Evolutionary conservation across 169 alveolate genomes (phyloP), one percentile per base, ranked within the genome.

Genomic region (Plasmodium ovale): DNA sequence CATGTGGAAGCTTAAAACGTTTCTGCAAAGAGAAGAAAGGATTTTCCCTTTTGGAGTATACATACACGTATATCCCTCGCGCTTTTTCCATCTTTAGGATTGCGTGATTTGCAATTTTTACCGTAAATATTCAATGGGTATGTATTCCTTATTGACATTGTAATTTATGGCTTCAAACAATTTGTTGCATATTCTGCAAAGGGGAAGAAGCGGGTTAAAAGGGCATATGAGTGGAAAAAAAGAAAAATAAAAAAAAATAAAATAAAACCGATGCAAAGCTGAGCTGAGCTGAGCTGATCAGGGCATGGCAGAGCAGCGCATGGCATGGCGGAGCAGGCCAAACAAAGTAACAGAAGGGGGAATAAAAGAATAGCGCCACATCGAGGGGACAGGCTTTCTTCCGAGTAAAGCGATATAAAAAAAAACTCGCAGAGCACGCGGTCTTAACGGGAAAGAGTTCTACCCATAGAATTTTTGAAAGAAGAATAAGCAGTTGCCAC

Each of bases 71-170:
- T 72, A 39, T 62, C 29, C 65, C 35, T 21, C 12, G 14, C 49
- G 44, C 9, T 56, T 70, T 37, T 42, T 33, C 29, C 1, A 7
- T 4, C 23, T 44, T 44, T 44, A 12, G n/a, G 14, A 1, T 44
- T 0, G 14, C 14, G 9, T 44, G 14, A 44, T 44, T 44, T 1
- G 23, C 10, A 69, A 44, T 9, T 70, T 56, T 39, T 68, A 79
- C 89, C 89, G 31, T 64, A 79, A 53, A 65, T 79, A 64, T 51
- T 79, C 82, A 14, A 79, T 79, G 25, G 89, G 89, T 35, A 79
- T 79, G 59, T 79, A 79, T 42, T 79, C 89, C 79, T 79, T 79
- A 56, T 79, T 79, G 23, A 79, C 33, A 29, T 79, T 79, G 29
- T 62, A 79, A 29, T 79, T 79, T 64, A 79, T 79, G 14, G 89